A percentile compares a stretch with the other conserved stretches of the same genome.
Evolutionary conservation across 2,329 filamentous ascomycete species (phyloP).

Genomic region (Colletotrichum neosansevieriae): DNA sequence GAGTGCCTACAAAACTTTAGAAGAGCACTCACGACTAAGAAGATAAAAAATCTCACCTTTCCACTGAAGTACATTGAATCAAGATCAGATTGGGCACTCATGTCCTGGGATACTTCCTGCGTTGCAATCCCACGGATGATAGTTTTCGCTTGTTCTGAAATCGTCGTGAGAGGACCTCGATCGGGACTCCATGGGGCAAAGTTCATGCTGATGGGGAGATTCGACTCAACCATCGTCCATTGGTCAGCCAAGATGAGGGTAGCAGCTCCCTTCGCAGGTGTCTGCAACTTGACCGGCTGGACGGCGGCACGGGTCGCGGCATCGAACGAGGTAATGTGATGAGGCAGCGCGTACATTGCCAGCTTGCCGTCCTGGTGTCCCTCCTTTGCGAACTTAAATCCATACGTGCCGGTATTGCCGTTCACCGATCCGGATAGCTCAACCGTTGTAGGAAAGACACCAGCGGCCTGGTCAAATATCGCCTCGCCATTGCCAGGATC

Average conservation of each 20-base stretch:
- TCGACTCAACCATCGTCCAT: conserved; percentile 82
- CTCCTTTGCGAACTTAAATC: conserved; percentile 77
- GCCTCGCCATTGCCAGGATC: conserved; percentile 74
- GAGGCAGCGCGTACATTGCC: conserved; percentile 89
- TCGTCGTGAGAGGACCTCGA: conserved; percentile 56
- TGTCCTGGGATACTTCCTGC: conserved; percentile 82
- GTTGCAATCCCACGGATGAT: conserved; percentile 72
- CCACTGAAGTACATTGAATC: conserved; percentile 95
- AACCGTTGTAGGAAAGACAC: conserved; percentile 77
- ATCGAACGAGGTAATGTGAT: conserved; percentile 85
- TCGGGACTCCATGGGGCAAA: conserved; percentile 82
- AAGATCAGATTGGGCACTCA: conserved; percentile 77
- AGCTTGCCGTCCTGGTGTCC: conserved; percentile 72
- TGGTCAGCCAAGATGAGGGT: conserved; percentile 77
- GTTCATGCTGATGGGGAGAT: conserved; percentile 79
- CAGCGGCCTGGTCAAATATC: conserved; percentile 80
- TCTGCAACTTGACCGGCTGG: conserved; percentile 73
- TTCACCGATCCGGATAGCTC: conserved; percentile 72
- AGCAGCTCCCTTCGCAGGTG: conserved; percentile 86
- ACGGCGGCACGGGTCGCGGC: conserved; percentile 61
- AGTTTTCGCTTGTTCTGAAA: conserved; percentile 68
- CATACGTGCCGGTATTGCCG: conserved; percentile 76
- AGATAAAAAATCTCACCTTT: conserved; percentile 66
- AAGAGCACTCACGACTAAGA: background rate
- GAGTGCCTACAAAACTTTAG: conserved; percentile 63